Evolutionary conservation across 305 asterid genomes (phyloP).

Genomic region (Fraxinus velutina): DNA sequence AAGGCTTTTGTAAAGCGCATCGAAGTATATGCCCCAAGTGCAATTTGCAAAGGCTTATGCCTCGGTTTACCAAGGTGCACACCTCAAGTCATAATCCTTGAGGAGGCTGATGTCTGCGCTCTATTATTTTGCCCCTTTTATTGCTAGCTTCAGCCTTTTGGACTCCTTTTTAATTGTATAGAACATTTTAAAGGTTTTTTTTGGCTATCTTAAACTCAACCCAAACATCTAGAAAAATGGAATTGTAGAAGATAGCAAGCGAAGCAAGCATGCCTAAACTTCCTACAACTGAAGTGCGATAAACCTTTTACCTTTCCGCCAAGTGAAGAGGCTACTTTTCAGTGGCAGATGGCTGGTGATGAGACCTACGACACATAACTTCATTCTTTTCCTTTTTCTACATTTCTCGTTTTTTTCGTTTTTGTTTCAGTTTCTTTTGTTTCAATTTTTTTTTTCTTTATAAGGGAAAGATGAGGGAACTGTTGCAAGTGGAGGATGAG

Average conservation of each 20-base stretch:
- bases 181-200: neutral
- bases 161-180: neutral
- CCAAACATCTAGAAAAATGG: neutral
- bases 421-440: neutral
- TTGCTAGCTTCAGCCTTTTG: neutral
- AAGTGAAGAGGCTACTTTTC: neutral
- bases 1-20: conserved; percentile 12
- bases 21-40: neutral
- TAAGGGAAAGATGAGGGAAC: neutral
- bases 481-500: neutral
- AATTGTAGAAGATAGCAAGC: neutral
- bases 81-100: neutral
- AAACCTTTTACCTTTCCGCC: neutral
- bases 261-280: neutral
- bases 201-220: neutral
- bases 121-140: neutral
- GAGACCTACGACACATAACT: neutral
- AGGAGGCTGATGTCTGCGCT: neutral
- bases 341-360: neutral
- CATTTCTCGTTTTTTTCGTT: neutral
- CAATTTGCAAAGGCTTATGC: neutral
- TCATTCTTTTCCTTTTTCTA: neutral
- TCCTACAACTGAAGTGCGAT: neutral
- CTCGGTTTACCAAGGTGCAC: neutral
- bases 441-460: neutral